Evolutionary conservation across 1,284 basidiomycete genomes (phyloP), one percentile per base, ranked within the genome.

Genomic region (Amylostereum areolatum): DNA sequence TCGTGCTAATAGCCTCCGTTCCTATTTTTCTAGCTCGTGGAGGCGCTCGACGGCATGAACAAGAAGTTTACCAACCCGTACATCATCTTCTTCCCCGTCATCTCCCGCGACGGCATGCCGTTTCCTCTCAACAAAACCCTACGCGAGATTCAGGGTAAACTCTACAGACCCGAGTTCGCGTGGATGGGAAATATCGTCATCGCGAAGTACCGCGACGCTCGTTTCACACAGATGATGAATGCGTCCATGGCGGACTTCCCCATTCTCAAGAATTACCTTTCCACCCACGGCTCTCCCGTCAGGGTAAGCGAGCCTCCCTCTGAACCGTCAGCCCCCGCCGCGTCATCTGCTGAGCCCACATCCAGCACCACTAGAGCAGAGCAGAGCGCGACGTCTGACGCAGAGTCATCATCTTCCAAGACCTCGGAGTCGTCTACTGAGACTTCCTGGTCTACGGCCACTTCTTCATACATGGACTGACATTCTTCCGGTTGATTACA

Each of bases 231-330:
- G 32, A 77, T 89, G 76, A 77, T 81, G 29, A 73, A 88, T 59
- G 80, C 79, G 33, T 81, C 83, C 27, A 89, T 89, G 77, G 82
- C 86, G 31, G 87, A 89, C 59, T 90, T 87, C 55, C 83, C 86
- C 2, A 76, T 90, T 54, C 64, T 90, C 55, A 83, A 85, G 62
- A 89, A 90, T 63, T 89, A 82, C 61, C 75, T 89, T 48, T 67
- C 80, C 58, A 84, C 78, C 47, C 81, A 83, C 60, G 72, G 72
- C 35, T 75, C 74, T 25, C 79, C 81, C 42, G 58, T 57, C 28
- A 57, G 66, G 57, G 71, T 61, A 60, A 55, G 49, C 49, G 49
- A 58, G 63, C 60, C 58, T 54, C 48, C 59, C 55, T 59, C 49
- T 53, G 52, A 52, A 44, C 47, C 52, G 49, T 55, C 48, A 31